Evolutionary conservation across 2,329 filamentous ascomycete genomes (phyloP), one percentile per base, ranked within the genome.

Genomic region (Alternaria gansuensis): DNA sequence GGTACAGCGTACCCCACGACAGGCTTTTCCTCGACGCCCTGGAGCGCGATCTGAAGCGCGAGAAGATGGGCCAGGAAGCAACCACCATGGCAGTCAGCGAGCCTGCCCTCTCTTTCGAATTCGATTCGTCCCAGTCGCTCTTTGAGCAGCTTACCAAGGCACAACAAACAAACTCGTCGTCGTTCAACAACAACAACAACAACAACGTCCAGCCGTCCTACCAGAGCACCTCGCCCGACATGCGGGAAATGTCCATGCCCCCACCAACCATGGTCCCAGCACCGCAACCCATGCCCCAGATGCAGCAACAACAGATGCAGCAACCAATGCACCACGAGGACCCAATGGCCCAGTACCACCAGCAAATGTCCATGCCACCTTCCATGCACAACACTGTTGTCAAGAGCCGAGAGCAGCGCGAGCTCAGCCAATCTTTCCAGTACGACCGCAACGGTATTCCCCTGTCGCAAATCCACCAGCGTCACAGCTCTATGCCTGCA

Each of bases 91-190:
- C 95, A 54, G 93, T 98, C 76, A 96, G 90, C 85, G 95, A 99
- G 82, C 95, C 95, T 34, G 95, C 95, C 51, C 83, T 98, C 72
- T 99, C 95, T 1, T 99, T 99, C 83, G 93, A 99, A 81, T 99
- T 97, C 81, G 95, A 99, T 82, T 97, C 95, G 24, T 98, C 95
- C 33, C 95, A 99, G 82, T 98, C 95, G 69, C 89, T 99, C 61
- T 99, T 97, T 78, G 95, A 99, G 85, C 95, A 99, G 84, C 89
- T 99, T 82, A 99, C 95, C 72, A 99, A 98, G 84, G 93, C 94
- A 46, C 95, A 99, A 81, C 95, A 98, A 85, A 94, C 93, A 79
- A 98, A 96, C 82, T 96, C 94, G 7, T 98, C 95, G 3, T 97
- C 94, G 2, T 98, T 97, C 85, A 92, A 88, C 80, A 91, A 91